Evolutionary conservation across 345 rosid species (phyloP), one percentile per base, ranked within the genome.

Genomic region (Eutrema heterophyllum): DNA sequence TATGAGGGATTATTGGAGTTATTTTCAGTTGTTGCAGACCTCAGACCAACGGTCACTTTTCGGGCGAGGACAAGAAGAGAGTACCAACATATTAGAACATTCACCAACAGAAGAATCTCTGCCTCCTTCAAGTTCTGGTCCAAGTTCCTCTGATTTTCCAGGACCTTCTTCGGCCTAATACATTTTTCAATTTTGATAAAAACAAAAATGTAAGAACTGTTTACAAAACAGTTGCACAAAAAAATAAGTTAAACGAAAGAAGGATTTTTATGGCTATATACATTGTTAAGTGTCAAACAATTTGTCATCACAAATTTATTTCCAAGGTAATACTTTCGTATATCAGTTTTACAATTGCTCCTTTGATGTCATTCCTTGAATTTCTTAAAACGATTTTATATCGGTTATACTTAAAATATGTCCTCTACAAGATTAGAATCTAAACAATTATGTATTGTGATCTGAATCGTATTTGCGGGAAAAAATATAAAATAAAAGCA

Each of bases 1-100:
- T 9, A 0, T 76, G 72, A 67, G 74, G 49, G 86, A 89, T 66
- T 85, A 81, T 63, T 80, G 76, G 84, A 75, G 81, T 10, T 83
- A 82, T 64, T 76, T 86, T 10, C 90, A 84, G 78, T 41, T 83
- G 61, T 67, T 86, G 64, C 89, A 83, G 71, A 82, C 80, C 51
- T 81, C 83, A 3, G 71, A 74, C 18, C 59, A 61, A 59, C 16
- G 6, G 29, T 45, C 64, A 45, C 4, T 44, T 44, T 9, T 12
- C 3, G 16, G 26, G 39, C 9, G 6, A 16, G 75, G 33, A 60
- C 67, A 60, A 71, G 67, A 62, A 41, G 52, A 52, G 16, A 63
- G 18, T 43, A 52, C 27, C 0, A 12, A 72, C 29, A 26, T 7
- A 5, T 44, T 64, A n/a, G 49, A 64, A 64, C 70, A 64, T 44